Conservation (phyloP, 2,329 filamentous ascomycete genomes). For the Verticillium albo-atrum region DNA sequence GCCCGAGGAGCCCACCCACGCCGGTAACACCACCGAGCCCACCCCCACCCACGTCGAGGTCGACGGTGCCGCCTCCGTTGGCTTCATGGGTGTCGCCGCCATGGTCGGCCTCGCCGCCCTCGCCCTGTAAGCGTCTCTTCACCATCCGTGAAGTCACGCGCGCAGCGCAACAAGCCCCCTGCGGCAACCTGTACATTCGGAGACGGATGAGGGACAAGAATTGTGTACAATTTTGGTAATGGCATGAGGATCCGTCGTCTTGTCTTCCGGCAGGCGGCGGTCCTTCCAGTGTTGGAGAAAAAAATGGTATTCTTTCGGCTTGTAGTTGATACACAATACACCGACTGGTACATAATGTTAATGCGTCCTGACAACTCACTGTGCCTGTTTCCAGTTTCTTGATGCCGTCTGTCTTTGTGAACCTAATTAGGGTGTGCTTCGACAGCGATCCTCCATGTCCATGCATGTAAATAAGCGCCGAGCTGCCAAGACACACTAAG, state of each 20-base stretch:
- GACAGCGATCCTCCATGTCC: too few species aligned
- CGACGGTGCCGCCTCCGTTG: constrained; percentile 7
- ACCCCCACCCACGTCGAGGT: constrained; percentile 4
- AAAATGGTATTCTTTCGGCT: background rate
- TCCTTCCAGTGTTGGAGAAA: background rate
- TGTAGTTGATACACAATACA: constrained; percentile 2
- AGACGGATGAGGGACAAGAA: background rate
- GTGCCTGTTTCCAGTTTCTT: background rate
- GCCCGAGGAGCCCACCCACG: constrained; percentile 5
- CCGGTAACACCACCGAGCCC: constrained; percentile 7
- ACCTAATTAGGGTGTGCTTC: background rate
- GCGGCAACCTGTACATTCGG: background rate
- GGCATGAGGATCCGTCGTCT: background rate
- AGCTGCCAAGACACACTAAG: background rate
- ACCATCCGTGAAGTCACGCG: background rate
- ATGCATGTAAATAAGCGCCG: background rate
- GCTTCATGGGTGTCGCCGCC: constrained; percentile 9
- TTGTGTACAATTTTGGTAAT: background rate
- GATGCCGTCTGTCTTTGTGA: background rate
- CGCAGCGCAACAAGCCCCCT: background rate
- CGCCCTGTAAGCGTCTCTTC: constrained; percentile 6
- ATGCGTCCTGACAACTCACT: background rate
- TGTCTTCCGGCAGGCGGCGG: background rate
- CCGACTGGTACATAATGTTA: constrained; percentile 4
- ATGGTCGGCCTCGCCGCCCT: constrained; percentile 11